Conservation (phyloP, 2,329 filamentous ascomycete genomes). For the Diaporthe destruens region DNA sequence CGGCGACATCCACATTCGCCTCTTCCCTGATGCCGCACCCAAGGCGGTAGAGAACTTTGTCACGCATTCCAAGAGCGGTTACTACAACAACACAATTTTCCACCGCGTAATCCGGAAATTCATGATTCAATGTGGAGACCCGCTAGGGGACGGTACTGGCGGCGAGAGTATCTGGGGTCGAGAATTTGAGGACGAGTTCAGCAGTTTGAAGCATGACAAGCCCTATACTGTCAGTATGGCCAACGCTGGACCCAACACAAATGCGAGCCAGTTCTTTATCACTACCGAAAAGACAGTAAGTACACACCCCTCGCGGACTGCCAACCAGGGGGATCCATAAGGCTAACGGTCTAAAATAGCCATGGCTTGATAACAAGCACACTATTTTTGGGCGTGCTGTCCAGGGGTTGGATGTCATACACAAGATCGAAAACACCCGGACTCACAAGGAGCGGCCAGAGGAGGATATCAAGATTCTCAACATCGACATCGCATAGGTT, state of each 20-base stretch:
- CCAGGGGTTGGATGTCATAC: slow-evolving; percentile 92
- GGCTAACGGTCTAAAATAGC: slow-evolving; percentile 58
- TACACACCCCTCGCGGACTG: slow-evolving; percentile 43
- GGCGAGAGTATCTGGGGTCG: slow-evolving; percentile 94
- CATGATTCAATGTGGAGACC: slow-evolving; percentile 94
- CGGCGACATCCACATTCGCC: slow-evolving; percentile 91
- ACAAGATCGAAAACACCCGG: slow-evolving; percentile 92
- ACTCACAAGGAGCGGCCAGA: slow-evolving; percentile 93
- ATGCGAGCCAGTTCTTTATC: slow-evolving; percentile 98
- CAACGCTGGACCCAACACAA: slow-evolving; percentile 94
- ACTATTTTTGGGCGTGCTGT: slow-evolving; percentile 94
- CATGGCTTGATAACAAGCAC: slow-evolving; percentile 96
- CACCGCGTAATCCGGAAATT: slow-evolving; percentile 97
- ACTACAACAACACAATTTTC: slow-evolving; percentile 98
- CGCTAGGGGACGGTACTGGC: slow-evolving; percentile 88
- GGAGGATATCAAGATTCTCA: slow-evolving; percentile 97
- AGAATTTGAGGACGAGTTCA: slow-evolving; percentile 95
- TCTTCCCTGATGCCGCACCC: slow-evolving; percentile 93
- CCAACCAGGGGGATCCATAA: neutral
- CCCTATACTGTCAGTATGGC: slow-evolving; percentile 98
- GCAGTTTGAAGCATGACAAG: slow-evolving; percentile 90
- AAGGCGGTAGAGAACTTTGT: slow-evolving; percentile 98
- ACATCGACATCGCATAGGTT: slow-evolving; percentile 73
- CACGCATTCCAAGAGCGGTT: slow-evolving; percentile 87
- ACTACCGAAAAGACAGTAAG: slow-evolving; percentile 94